Evolutionary conservation across 2,329 filamentous ascomycete genomes (phyloP).

Genomic region (Colletotrichum agaves): DNA sequence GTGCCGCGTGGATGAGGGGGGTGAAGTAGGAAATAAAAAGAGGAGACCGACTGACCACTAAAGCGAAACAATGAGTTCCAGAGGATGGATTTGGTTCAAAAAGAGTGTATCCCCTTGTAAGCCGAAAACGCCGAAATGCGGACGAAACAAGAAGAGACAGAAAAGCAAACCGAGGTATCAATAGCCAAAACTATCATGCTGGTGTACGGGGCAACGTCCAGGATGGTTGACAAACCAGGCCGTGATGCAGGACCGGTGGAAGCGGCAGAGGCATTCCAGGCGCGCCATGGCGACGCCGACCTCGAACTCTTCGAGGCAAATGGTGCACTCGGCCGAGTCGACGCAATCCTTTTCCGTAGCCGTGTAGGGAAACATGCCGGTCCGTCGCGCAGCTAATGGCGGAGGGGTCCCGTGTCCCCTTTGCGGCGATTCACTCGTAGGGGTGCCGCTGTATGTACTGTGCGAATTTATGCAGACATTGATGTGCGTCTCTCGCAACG

Average conservation of each 20-base stretch:
- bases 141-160: neutral
- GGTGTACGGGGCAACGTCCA: conserved; percentile 73
- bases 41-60: conserved; percentile 4
- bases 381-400: conserved; percentile 56
- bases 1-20: conserved; percentile 5
- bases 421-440: conserved; percentile 39
- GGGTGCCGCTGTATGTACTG: conserved; percentile 58
- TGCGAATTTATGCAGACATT: conserved; percentile 66
- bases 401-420: conserved; percentile 41
- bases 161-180: conserved; percentile 40
- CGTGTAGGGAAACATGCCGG: conserved; percentile 71
- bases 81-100: conserved; percentile 29
- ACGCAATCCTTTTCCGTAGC: conserved; percentile 76
- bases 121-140: conserved; percentile 32
- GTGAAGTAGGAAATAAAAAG: conserved; percentile 3
- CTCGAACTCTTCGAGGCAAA: conserved; percentile 74
- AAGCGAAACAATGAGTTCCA: conserved; percentile 5
- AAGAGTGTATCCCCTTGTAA: neutral
- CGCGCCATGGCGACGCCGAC: conserved; percentile 72
- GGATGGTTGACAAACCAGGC: conserved; percentile 72
- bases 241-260: conserved; percentile 69
- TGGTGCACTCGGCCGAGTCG: conserved; percentile 75
- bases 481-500: conserved; percentile 68
- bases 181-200: conserved; percentile 70
- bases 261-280: conserved; percentile 73